A percentile compares a stretch with the other conserved stretches of the same genome.
phyloP scores from a whole-genome alignment of 352 stramenopile genomes.

The Globisporangium acanthophoron region DNA sequence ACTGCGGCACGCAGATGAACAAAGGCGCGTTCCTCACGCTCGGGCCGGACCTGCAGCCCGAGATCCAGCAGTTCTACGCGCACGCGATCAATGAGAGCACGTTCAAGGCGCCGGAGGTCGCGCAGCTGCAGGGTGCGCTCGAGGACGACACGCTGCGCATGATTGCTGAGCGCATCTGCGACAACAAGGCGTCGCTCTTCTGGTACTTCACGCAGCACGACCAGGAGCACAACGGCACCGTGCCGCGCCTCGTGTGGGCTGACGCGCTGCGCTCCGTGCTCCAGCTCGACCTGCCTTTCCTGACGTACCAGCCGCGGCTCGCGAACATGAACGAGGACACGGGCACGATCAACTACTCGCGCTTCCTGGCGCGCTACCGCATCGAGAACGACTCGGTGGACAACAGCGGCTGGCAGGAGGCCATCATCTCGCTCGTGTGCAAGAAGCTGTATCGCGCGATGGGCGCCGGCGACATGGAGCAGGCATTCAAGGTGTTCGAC shows the following conservation, averaged over 20 bases:
- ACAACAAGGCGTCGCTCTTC: conserved; percentile 89
- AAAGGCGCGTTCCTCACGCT: conserved; percentile 91
- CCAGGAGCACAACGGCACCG: conserved; percentile 80
- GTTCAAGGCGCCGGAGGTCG: conserved; percentile 60
- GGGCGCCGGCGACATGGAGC: conserved; percentile 84
- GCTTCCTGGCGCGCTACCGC: conserved; percentile 90
- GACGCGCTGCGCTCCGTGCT: conserved; percentile 90
- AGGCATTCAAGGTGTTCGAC: conserved; percentile 91
- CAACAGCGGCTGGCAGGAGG: conserved; percentile 86
- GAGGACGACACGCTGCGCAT: conserved; percentile 90
- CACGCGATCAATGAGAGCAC: conserved; percentile 80
- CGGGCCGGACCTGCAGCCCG: conserved; percentile 85
- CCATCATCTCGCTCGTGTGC: conserved; percentile 88
- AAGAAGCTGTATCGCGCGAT: conserved; percentile 91
- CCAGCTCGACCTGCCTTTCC: conserved; percentile 87
- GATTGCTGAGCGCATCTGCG: conserved; percentile 92
- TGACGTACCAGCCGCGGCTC: conserved; percentile 87
- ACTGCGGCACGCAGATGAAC: conserved; percentile 92
- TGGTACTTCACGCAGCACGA: conserved; percentile 94
- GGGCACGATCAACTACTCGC: conserved; percentile 90
- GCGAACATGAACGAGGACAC: conserved; percentile 78
- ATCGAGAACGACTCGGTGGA: conserved; percentile 89
- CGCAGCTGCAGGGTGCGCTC: conserved; percentile 71
- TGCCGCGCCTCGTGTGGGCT: conserved; percentile 87
- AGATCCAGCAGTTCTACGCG: conserved; percentile 94